These are phyloP conservation scores for Nicotiana tomentosiformis DNA, from an alignment of 257 asterid species.

Conservation along the genomic window DNA sequence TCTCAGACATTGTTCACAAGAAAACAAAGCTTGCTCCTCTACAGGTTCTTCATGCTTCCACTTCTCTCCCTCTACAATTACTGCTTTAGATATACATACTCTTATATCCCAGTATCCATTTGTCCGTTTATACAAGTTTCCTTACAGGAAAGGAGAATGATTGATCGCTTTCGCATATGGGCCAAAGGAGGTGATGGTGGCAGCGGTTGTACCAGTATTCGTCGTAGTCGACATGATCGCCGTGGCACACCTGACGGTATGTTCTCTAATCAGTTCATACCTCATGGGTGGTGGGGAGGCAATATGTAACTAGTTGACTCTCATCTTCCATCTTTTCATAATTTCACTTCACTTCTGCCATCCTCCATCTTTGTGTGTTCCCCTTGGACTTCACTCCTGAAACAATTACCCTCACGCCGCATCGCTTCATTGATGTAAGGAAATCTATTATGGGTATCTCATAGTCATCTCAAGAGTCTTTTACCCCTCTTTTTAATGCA, in stretches of 20 bases:
- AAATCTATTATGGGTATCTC: background rate
- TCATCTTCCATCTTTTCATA: too few species aligned
- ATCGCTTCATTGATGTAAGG: background rate
- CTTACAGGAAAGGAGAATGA: conserved; percentile 84
- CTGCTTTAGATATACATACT: background rate
- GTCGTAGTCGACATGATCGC: conserved; percentile 73
- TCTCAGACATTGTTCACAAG: conserved; percentile 45
- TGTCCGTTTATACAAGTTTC: conserved; percentile 6
- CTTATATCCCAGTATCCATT: background rate
- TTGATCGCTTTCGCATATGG: conserved; percentile 61
- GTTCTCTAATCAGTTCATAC: conserved; percentile 15
- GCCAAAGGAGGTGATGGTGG: conserved; percentile 99
- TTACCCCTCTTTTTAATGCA: too few species aligned
- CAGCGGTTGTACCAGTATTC: conserved; percentile 78
- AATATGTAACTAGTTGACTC: background rate
- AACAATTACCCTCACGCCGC: background rate
- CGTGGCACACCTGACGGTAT: conserved; percentile 91
- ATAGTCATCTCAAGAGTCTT: background rate
- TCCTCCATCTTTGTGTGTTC: too few species aligned
- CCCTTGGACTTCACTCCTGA: background rate
- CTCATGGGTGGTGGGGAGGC: background rate
- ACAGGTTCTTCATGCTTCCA: conserved; percentile 40
- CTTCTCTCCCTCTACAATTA: background rate
- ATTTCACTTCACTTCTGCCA: too few species aligned
- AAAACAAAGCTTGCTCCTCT: conserved; percentile 62